Evolutionary conservation across 2,329 filamentous ascomycete species (phyloP).

Genomic region (Dactylellina haptotyla): DNA sequence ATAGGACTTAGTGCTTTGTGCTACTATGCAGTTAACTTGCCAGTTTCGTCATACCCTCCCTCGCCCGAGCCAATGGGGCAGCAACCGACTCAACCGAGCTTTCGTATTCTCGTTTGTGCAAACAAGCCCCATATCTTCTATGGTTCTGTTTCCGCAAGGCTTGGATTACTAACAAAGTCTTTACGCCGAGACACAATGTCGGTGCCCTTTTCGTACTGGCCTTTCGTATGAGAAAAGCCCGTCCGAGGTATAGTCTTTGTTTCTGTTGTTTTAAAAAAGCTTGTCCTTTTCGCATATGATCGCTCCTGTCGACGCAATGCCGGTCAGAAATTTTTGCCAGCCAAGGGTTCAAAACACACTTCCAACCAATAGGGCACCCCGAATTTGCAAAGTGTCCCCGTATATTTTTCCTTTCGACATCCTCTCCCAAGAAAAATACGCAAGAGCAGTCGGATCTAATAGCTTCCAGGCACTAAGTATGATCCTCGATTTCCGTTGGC

Average conservation of each 20-base stretch:
- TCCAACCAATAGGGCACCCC: neutral
- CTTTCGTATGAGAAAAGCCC: no score
- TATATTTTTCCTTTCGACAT: neutral
- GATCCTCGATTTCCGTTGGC: no score
- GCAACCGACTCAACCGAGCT: slow-evolving; percentile 12
- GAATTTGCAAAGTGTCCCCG: neutral
- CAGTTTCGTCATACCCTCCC: slow-evolving; percentile 20
- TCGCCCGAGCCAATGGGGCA: neutral
- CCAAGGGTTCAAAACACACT: no score
- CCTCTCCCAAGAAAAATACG: no score
- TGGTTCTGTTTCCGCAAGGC: neutral
- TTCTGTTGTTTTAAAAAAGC: neutral
- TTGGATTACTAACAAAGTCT: neutral
- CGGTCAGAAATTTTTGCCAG: neutral
- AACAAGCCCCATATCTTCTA: neutral
- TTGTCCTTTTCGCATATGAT: neutral
- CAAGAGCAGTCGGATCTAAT: neutral
- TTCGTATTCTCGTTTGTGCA: neutral
- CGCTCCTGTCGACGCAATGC: neutral
- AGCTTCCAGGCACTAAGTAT: no score
- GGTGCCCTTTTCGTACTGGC: no score
- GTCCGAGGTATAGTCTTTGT: neutral
- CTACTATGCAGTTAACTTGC: slow-evolving; percentile 17
- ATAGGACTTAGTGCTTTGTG: no score
- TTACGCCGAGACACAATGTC: neutral